Base-by-base conservation (phyloP, 768 basidiomycete genomes). In the Chalciporus pseudorubinellus region DNA sequence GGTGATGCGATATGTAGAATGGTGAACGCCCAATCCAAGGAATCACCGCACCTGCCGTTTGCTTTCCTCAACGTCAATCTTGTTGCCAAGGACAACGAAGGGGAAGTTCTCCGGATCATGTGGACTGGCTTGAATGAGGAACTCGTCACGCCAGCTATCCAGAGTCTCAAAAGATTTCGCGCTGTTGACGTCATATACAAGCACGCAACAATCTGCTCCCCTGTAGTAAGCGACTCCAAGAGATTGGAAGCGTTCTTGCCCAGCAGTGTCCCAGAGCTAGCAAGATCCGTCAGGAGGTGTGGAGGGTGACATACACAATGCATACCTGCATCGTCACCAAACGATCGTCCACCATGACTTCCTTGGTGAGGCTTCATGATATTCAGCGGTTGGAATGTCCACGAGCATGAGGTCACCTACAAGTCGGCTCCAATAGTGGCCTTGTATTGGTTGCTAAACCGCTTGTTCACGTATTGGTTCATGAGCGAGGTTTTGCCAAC, bases 381-480 rank as follows among this genome's bases (percentile, higher is more conserved):
- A 24, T 44, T 61, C 34, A 54, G 56, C 18, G 33, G 52, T 29
- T 43, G 18, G 11, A 11, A 34, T 21, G 42, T 33, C 49, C 46
- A 51, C 54, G 41, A 43, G 48, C 39, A 59, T 51, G 44, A 41
- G 44, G 44, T 43, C 58, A 79, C 90, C 53, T 73, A 92, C 91
- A 95, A 95, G 81, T 95, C 92, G 53, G 93, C 93, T 52, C 93
- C 93, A 67, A 95, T 95, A 56, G 97, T 98, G 16, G 97, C 97
- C 76, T 98, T 98, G 82, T 99, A 99, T 75, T 98, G 95, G 75
- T 95, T 97, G 71, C 90, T 93, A 74, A 98, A 99, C 56, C 97
- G 89, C 73, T 98, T 98, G 83, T 98, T 98, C 59, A 99, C 97
- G 77, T 97, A 98, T 75, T 99, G 97, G 77, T 98, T 98, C 97